Evolutionary conservation across 2,329 filamentous ascomycete species (phyloP), one percentile per base, ranked within the genome.

Genomic region (Colletotrichum limetticola): DNA sequence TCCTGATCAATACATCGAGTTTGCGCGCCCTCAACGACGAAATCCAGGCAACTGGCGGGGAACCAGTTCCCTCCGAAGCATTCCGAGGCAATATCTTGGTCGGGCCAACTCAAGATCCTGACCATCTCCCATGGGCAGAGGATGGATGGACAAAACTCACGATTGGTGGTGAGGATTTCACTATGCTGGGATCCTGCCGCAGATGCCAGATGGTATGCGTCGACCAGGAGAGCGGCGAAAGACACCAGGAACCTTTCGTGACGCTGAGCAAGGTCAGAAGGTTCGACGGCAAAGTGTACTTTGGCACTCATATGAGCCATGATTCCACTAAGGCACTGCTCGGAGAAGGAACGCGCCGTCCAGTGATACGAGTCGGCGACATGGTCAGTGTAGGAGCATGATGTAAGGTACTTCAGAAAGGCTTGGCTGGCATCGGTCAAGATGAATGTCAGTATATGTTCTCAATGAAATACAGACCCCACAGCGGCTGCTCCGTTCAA

Each of bases 181-280:
- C 93, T 74, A 90, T 97, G 78, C 84, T 98, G 5, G 96, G 95
- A 0, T 90, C 93, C 3, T 99, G 97, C 78, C 90, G 95, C 73
- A 87, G 97, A 72, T 99, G 97, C 77, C 95, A 98, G 81, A 98
- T 99, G 95, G 93, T 99, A 11, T 98, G 96, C 80, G 91, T 98
- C 58, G 92, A 99, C 78, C 97, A 98, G 81, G 86, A 91, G 59
- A 98, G 93, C 14, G 95, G 91, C 0, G 87, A 91, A 75, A 93
- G 91, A 80, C 91, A 91, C 75, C 91, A 95, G 75, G 97, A 98
- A 81, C 97, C 97, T 0, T 97, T 97, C 79, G 90, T 93, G 4
- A 98, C 95, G 1, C 84, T 99, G 71, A 92, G 94, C 1, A 98
- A 97, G 85, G 97, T 94, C 12, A 90, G 97, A 76, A 90, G 94